Evolutionary conservation across 768 basidiomycete genomes (phyloP).

Genomic region (Auricularia sp.): DNA sequence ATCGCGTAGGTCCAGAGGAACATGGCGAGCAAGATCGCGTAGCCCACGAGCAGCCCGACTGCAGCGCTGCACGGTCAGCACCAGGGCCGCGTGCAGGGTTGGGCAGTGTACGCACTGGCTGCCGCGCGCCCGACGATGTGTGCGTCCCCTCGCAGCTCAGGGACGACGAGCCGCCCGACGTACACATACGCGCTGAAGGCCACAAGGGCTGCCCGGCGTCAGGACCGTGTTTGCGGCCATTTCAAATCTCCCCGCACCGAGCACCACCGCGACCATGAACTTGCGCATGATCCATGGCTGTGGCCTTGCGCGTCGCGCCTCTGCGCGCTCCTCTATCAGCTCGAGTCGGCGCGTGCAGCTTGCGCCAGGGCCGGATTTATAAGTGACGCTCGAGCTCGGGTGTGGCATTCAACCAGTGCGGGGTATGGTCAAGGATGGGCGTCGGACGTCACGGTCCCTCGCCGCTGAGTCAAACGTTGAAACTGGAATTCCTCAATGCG

Average conservation of each 20-base stretch:
- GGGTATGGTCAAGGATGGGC: too few relatives aligned
- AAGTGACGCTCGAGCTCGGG: background rate
- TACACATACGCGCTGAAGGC: constrained; percentile 51
- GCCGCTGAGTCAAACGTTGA: too few relatives aligned
- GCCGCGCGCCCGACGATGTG: constrained; percentile 42
- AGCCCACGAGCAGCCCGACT: constrained; percentile 64
- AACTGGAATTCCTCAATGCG: too few relatives aligned
- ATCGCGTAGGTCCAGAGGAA: constrained; percentile 70
- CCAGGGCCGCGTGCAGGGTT: background rate
- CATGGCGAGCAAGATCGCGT: constrained; percentile 54
- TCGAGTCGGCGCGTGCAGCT: background rate
- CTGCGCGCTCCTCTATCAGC: background rate
- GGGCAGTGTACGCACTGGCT: constrained; percentile 41
- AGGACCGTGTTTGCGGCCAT: background rate
- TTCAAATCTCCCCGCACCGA: constrained; percentile 35
- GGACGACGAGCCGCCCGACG: constrained; percentile 56
- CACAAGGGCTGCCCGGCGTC: background rate
- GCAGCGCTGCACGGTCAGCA: background rate
- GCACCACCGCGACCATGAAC: constrained; percentile 47
- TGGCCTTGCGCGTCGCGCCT: constrained; percentile 1
- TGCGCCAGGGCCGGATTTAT: background rate
- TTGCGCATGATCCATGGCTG: constrained; percentile 70
- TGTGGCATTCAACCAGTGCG: too few relatives aligned
- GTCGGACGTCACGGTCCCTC: too few relatives aligned
- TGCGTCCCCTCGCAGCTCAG: constrained; percentile 49